Evolutionary conservation across 2,329 filamentous ascomycete species (phyloP).

Genomic region (Trichoderma cornu-damae): DNA sequence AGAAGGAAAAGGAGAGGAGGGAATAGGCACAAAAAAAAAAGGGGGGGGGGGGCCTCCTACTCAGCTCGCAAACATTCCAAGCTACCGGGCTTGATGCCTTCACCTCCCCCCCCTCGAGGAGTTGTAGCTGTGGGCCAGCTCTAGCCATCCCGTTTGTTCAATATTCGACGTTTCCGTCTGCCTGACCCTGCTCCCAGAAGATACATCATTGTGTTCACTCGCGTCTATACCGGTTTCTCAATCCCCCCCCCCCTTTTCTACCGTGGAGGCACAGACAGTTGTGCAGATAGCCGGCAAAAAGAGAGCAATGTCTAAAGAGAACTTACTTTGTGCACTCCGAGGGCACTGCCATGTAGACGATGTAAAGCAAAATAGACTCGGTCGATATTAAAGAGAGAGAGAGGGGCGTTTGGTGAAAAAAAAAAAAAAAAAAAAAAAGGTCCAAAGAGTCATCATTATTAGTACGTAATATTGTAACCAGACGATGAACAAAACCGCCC

Average conservation of each 20-base stretch:
- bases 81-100: background rate
- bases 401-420: background rate
- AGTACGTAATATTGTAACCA: too few relatives aligned
- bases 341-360: background rate
- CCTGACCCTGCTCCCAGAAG: constrained; percentile 22
- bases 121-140: background rate
- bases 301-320: constrained; percentile 3
- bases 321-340: background rate
- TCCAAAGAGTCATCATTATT: background rate
- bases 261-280: background rate
- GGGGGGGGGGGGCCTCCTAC: background rate
- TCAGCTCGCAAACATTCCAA: background rate
- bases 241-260: constrained; percentile 8
- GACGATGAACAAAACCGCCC: background rate
- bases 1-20: background rate
- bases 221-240: constrained; percentile 20
- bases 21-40: background rate
- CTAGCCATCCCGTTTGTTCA: background rate
- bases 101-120: background rate
- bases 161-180: constrained; percentile 11
- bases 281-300: constrained; percentile 1
- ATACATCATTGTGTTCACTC: constrained; percentile 20
- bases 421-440: too few relatives aligned
- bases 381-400: background rate
- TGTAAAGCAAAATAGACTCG: background rate